Evolutionary conservation across 345 rosid species (phyloP).

Genomic region (Cochlearia excelsa): DNA sequence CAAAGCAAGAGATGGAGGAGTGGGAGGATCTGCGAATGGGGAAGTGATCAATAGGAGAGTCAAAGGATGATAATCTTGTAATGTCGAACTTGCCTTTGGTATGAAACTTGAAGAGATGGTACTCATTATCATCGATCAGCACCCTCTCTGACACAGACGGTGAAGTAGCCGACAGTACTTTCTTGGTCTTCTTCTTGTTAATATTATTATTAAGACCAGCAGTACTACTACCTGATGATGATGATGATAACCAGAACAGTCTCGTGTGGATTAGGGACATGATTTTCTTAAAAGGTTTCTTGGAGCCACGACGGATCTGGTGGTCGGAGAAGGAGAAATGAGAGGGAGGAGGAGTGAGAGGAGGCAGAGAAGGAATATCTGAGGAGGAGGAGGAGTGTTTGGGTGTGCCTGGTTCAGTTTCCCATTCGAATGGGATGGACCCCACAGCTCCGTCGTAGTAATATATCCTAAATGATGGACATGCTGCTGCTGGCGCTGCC

Average conservation of each 20-base stretch:
- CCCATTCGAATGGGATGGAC: conserved; percentile 38
- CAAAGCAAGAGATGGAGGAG: conserved; percentile 30
- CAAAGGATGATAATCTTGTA: conserved; percentile 27
- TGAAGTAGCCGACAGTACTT: conserved; percentile 21
- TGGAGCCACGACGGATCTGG: conserved; percentile 18
- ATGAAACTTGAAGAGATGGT: conserved; percentile 30
- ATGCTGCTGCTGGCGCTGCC: conserved; percentile 14
- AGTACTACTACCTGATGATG: too few species aligned
- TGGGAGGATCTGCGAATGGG: conserved; percentile 25
- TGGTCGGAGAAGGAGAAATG: conserved; percentile 30
- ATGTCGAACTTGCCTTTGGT: conserved; percentile 15
- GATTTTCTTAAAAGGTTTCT: conserved; percentile 25
- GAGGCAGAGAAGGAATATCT: conserved; percentile 23
- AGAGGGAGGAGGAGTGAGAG: conserved; percentile 40
- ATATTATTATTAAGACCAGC: conserved; percentile 1
- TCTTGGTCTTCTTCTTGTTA: conserved; percentile 20
- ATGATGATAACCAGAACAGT: conserved; percentile 22
- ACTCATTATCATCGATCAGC: conserved; percentile 24
- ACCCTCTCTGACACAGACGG: conserved; percentile 29
- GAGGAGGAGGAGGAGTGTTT: conserved; percentile 31
- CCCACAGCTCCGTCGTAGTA: conserved; percentile 32
- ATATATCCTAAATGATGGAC: conserved; percentile 35
- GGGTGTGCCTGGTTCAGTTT: conserved; percentile 38
- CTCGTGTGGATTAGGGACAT: conserved; percentile 12
- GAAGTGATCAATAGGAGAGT: conserved; percentile 16